Evolutionary conservation across 2,329 filamentous ascomycete genomes (phyloP), one percentile per base, ranked within the genome.

Genomic region (Fusarium papillatum): DNA sequence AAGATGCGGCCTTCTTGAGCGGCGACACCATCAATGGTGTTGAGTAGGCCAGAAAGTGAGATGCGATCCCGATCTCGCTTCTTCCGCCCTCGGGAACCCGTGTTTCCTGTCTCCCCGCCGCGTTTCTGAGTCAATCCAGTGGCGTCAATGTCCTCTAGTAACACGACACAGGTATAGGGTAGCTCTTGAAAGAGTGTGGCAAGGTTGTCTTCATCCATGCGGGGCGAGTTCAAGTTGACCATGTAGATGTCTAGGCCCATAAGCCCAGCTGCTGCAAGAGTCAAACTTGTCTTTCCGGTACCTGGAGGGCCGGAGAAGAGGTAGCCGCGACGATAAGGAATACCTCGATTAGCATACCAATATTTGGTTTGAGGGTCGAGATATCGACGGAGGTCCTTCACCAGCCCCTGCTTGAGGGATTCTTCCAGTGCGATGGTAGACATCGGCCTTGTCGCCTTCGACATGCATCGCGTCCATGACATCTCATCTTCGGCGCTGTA

Each of bases 1-100:
- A 94, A 85, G 1, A 94, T 89, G 10, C 91, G 87, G 2, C 92
- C 93, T 82, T 94, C 93, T 68, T 90, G 90, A 1, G 90, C 90
- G 1, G 91, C 91, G 0, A 93, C 92, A 3, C 92, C 92, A 71
- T 93, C 93, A 73, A 94, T 90, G 26, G 91, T 89, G 69, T 94
- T 94, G 11, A 94, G 86, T 0, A 94, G 84, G 0, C 90, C 92
- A 0, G 92, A 93, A 2, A 94, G 87, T 0, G 65, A 73, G 8
- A 76, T 76, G 9, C 50, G 53, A 11, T 74, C 68, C 17, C 59
- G 63, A 38, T 26, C 43, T 9, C 59, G 46, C 36, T 64, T 72
- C 14, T 46, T 43, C 10, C 48, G 48, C 3, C 63, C 43, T 3
- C n/a, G n/a, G 16, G 22, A 19, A 3, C 4, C 5, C 48, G 38